Evolutionary conservation across 164 flowering plant species (phyloP), one percentile per base, ranked within the genome.

Genomic region (Aristolochia californica): DNA sequence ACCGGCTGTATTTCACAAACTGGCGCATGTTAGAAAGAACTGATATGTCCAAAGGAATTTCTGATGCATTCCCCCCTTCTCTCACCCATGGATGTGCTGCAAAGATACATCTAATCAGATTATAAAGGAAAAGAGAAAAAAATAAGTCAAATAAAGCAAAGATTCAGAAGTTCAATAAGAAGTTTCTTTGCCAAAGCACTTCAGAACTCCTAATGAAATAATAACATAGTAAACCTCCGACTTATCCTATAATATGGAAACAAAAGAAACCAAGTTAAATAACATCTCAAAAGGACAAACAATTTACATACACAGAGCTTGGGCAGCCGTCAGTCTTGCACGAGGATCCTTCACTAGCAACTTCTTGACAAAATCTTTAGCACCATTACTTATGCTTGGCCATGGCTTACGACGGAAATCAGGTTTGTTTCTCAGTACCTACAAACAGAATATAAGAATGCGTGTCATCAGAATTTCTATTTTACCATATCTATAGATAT

Each of bases 21-120:
- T 94, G 83, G 21, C 97, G 78, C 93, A 94, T 80, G 73, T 94
- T 94, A 57, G 63, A 73, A 48, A 94, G 72, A 52, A 94, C 97
- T 57, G 96, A 90, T 63, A 94, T 94, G 61, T 94, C 99, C 49
- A 94, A 68, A 45, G 99, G 99, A 49, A 94, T 94, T 61, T 94
- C 99, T 11, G 86, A 85, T 58, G 99, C 99, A 71, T 74, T 70
- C 59, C 99, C 99, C 34, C 97, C 99, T 82, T 94, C 99, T 77
- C 95, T 83, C 60, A 90, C 97, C 99, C 99, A 94, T 55, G 93
- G 83, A 61, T 94, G 96, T 30, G 97, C 97, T 90, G 89, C 34
- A 77, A 73, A 67, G 56, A 34, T 56, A 13, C 28, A 52, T 24
- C 53, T 7, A 0, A 18, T n/a, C 40, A 34, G 40, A 34, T 34